Evolutionary conservation across 108 stramenopile species (phyloP), one percentile per base, ranked within the genome.

Genomic region (Skeletonema grethae): DNA sequence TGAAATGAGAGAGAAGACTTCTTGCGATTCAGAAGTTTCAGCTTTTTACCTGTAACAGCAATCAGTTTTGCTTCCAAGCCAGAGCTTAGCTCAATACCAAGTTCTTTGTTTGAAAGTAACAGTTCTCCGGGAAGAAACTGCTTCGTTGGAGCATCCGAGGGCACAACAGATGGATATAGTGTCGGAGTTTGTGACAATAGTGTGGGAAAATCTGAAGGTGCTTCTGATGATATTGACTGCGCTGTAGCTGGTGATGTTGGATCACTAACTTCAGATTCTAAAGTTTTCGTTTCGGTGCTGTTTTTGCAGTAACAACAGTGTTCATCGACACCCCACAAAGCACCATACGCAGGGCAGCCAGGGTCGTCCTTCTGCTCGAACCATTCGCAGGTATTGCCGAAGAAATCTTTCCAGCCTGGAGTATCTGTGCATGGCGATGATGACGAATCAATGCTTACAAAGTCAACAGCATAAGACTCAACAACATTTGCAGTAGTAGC

Each of bases 61-160:
- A 85, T 63, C 28, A 70, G n/a, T 9, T 25, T 58, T 3, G 69
- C 67, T 28, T 61, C 16, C 10, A 85, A 58, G 0, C 84, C 84
- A 12, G 35, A 32, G 30, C 20, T 22, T 5, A 61, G 38, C 32
- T 61, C 5, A 13, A 61, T 61, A 18, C 60, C 60, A 35, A 61
- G 31, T 35, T 61, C 32, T 61, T n/a, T 7, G 7, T 36, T 34
- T 8, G 30, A 7, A 61, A 61, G 35, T 7, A 36, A 16, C 32
- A 61, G 8, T n/a, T 61, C 60, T 35, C 60, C 60, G 1, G 35
- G 60, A 8, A 61, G 25, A 36, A 61, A 61, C 2, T 18, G 60
- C 34, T 61, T 61, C 16, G 60, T 61, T 20, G 60, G 60, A 32
- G 60, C 32, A 61, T 7, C 22, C 7, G 50, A 53, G 8, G 50